Evolutionary conservation across 148 eudicot species (phyloP).

Genomic region (Pouteria glomerata): DNA sequence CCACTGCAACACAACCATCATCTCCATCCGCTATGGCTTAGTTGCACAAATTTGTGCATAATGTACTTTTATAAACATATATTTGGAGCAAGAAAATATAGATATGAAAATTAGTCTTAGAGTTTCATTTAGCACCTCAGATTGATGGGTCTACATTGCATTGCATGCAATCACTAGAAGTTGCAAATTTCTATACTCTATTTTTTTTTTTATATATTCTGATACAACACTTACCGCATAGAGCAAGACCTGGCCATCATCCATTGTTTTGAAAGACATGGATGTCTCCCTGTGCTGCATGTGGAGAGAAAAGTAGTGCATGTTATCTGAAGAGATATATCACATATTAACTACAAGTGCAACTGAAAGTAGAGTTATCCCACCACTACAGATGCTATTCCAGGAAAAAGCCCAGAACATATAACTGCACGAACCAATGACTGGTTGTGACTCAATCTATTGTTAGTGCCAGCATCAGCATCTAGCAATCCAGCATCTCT

Average conservation of each 20-base stretch:
- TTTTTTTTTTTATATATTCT: neutral
- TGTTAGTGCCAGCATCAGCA: slow-evolving; percentile 56
- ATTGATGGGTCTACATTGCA: too few species aligned
- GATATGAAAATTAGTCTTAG: too few species aligned
- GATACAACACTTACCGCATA: slow-evolving; percentile 65
- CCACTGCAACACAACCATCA: too few species aligned
- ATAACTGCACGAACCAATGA: slow-evolving; percentile 94
- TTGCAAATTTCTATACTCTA: neutral
- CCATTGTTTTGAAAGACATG: slow-evolving; percentile 99
- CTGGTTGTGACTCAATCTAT: slow-evolving; percentile 86
- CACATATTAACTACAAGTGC: neutral
- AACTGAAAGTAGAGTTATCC: slow-evolving; percentile 22
- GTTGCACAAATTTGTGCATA: too few species aligned
- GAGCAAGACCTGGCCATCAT: slow-evolving; percentile 90
- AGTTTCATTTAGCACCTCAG: too few species aligned
- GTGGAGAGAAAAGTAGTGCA: slow-evolving; percentile 8
- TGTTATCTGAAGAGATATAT: neutral
- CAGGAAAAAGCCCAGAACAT: slow-evolving; percentile 97
- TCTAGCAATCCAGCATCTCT: slow-evolving; percentile 81
- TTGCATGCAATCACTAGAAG: neutral
- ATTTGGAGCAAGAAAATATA: too few species aligned
- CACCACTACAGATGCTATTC: slow-evolving; percentile 97
- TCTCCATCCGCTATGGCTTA: too few species aligned
- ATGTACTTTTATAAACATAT: too few species aligned
- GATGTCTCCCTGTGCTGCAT: slow-evolving; percentile 96